Conservation (phyloP, 306 rosid genomes). For the Delonix regia region DNA sequence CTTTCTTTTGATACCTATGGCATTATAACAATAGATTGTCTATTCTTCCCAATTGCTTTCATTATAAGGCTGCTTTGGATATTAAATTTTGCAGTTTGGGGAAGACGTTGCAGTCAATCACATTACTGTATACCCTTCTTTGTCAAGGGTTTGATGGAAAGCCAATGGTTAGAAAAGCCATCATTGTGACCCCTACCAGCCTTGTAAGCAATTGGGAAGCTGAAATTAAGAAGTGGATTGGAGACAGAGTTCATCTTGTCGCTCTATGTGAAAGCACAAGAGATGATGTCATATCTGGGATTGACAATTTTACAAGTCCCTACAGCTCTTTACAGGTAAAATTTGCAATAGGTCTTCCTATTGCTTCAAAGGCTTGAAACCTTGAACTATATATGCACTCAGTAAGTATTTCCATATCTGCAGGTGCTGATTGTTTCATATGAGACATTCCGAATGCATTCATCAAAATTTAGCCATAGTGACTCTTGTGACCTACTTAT, state of each 20-base stretch:
- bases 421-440: conserved; percentile 93
- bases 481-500: conserved; percentile 91
- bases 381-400: conserved; percentile 22
- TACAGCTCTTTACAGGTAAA: conserved; percentile 63
- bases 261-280: conserved; percentile 90
- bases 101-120: conserved; percentile 95
- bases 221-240: conserved; percentile 91
- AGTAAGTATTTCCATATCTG: conserved; percentile 21
- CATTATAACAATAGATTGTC: not conserved
- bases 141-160: conserved; percentile 88
- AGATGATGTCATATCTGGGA: conserved; percentile 83
- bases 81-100: conserved; percentile 69
- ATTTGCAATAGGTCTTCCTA: conserved; percentile 24
- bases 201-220: conserved; percentile 99
- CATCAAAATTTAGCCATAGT: conserved; percentile 66
- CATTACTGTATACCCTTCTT: conserved; percentile 87
- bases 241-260: conserved; percentile 74
- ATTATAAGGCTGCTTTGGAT: conserved; percentile 24
- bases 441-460: conserved; percentile 95
- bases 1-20: conserved; percentile 4
- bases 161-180: conserved; percentile 83
- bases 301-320: conserved; percentile 71
- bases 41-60: conserved; percentile 12
- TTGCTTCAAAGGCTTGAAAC: conserved; percentile 16
- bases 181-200: conserved; percentile 97